phyloP scores from a whole-genome alignment of 2,329 filamentous ascomycete genomes.

The Pseudogymnoascus pannorum region DNA sequence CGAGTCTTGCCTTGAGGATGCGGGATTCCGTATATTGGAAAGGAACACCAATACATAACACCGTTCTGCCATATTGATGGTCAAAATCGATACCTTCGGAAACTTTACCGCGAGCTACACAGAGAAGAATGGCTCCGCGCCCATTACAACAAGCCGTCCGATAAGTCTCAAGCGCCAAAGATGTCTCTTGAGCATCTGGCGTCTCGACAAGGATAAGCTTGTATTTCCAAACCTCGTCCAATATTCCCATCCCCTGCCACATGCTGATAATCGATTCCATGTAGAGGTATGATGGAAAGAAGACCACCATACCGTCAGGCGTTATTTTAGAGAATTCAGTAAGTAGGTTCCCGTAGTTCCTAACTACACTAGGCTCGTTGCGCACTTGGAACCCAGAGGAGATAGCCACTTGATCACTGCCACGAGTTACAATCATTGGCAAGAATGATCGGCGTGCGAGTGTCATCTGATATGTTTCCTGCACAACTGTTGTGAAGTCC shows the following conservation, averaged over 20 bases:
- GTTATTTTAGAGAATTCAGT: conserved; percentile 95
- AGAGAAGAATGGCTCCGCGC: conserved; percentile 83
- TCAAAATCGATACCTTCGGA: conserved; percentile 99
- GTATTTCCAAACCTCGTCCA: conserved; percentile 98
- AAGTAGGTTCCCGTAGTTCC: conserved; percentile 89
- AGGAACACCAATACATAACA: conserved; percentile 91
- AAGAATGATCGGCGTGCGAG: conserved; percentile 90
- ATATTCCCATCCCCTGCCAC: conserved; percentile 98
- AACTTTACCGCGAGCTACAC: conserved; percentile 94
- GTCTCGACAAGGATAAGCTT: conserved; percentile 98
- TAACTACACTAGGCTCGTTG: conserved; percentile 92
- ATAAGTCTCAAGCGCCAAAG: conserved; percentile 90
- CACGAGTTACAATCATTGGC: conserved; percentile 94
- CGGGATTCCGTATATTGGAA: conserved; percentile 98
- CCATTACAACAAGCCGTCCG: conserved; percentile 97
- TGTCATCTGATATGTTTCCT: conserved; percentile 97
- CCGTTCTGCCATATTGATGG: conserved; percentile 93
- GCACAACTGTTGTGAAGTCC: conserved; percentile 82
- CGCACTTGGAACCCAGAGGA: conserved; percentile 92
- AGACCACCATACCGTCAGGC: conserved; percentile 96
- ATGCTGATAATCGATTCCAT: conserved; percentile 99
- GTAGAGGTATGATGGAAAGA: conserved; percentile 97
- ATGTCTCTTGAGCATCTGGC: conserved; percentile 94
- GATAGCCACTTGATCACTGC: conserved; percentile 87
- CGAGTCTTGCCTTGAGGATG: conserved; percentile 88